Evolutionary conservation across 192 early-diverging fungal genomes (phyloP), one percentile per base, ranked within the genome.

Genomic region (Entophlyctis helioformis): DNA sequence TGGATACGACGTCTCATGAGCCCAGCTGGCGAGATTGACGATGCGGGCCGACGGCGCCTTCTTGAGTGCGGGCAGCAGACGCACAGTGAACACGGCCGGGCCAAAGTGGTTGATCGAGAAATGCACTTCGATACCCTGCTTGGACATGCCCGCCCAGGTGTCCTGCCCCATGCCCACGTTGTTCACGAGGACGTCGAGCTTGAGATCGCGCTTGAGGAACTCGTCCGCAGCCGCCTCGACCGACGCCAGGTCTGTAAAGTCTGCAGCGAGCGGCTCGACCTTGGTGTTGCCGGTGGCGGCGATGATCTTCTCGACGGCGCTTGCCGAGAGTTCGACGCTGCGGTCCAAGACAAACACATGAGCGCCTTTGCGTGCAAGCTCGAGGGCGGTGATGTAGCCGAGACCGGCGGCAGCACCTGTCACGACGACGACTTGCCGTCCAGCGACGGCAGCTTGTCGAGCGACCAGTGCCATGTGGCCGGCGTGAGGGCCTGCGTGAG

Each of bases 91-190:
- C 6, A 56, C 23, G 2, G 64, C 36, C 35, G 51, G 59, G 28
- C 56, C 73, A 36, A 72, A 52, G 35, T 74, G 59, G 20, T 77
- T 77, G 2, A 57, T 56, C 0, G 54, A 65, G 42, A 77, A 66
- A 39, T 69, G 64, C 39, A 57, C 24, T 56, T 81, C 79, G 13
- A 81, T 62, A n/a, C 64, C 71, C 22, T 77, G 58, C 33, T 38
- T 51, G 16, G 73, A 65, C 23, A 64, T 19, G 8, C n/a, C n/a
- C n/a, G n/a, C n/a, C n/a, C 50, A 60, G 4, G 72, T 67, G 36
- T 16, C 31, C 15, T 33, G 19, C 36, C 63, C 44, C 10, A 40
- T 27, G n/a, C 59, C 59, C 10, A 39, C 59, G 33, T 61, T 61
- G 36, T 57, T 57, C 20, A 57, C 32, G 2, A 49, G 25, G 11